Base-by-base conservation (phyloP, 2,329 filamentous ascomycete species). In the Fusarium secorum region DNA sequence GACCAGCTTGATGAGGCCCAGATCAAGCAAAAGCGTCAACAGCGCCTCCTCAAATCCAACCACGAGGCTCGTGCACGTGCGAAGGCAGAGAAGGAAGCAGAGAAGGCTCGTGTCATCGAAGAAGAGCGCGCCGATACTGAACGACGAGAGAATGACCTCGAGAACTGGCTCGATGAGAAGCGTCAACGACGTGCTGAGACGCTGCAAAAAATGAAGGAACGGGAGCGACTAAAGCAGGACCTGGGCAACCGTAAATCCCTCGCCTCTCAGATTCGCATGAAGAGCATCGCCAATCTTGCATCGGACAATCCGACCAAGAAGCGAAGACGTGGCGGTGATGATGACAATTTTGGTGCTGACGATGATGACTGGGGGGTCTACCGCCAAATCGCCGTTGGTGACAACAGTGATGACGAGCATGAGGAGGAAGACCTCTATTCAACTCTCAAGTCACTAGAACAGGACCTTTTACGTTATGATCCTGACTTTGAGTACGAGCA, bases 321-420 rank as follows among this genome's bases (percentile, higher is more conserved):
- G 81, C 89, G 95, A 61, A 87, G 94, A 18, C 90, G 95, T 22
- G 94, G 94, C 11, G 93, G 91, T 7, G 95, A 98, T 78, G 96
- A 99, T 76, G 96, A 99, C 78, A 94, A 93, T 66, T 99, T 99
- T 78, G 96, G 96, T 61, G 95, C 95, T 53, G 95, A 99, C 79
- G 96, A 99, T 77, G 95, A 97, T 62, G 96, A 99, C 80, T 99
- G 96, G 96, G 94, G 94, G 63, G 94, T 99, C 18, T 99, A 99
- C 81, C 91, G 96, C 57, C 93, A 93, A 42, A 97, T 98, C 62
- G 93, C 94, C 4, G 94, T 93, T 2, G 94, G 94, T 54, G 91
- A 92, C 11, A 87, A 86, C 73, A 93, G 92, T 77, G 93, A 96
- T 68, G 95, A 98, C 73, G 93, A 95, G 75, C 94, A 97, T 54